Conservation (phyloP, 192 early-diverging fungal species). For the Coemansia pectinata region DNA sequence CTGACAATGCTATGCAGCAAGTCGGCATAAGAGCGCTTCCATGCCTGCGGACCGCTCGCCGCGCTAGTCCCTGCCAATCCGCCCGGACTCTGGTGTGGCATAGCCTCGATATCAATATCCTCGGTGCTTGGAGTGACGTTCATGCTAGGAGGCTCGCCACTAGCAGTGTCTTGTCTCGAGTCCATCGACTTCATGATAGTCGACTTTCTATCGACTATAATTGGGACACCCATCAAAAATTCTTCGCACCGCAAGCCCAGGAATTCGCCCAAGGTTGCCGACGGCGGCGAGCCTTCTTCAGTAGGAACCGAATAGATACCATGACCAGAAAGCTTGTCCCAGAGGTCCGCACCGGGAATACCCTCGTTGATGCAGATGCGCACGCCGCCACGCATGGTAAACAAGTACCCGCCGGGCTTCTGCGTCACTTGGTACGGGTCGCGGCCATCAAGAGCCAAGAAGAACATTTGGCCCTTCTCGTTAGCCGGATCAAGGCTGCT, state of each 20-base stretch:
- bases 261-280: conserved; percentile 44
- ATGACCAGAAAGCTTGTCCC: conserved; percentile 40
- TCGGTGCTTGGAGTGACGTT: conserved; percentile 8
- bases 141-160: background rate
- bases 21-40: conserved; percentile 30
- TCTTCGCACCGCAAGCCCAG: conserved; percentile 49
- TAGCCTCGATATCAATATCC: conserved; percentile 7
- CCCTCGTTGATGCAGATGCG: conserved; percentile 53
- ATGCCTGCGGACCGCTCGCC: conserved; percentile 14
- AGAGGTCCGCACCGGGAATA: conserved; percentile 45
- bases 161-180: conserved; percentile 4
- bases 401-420: conserved; percentile 50
- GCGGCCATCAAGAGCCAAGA: conserved; percentile 50
- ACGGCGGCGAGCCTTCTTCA: conserved; percentile 31
- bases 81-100: background rate
- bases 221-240: conserved; percentile 56
- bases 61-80: background rate
- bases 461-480: conserved; percentile 53
- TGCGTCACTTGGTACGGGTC: conserved; percentile 53
- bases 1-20: conserved; percentile 34
- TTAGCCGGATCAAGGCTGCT: background rate
- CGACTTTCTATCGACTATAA: conserved; percentile 45
- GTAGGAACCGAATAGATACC: conserved; percentile 50
- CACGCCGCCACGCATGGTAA: conserved; percentile 55
- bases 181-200: conserved; percentile 33